Percentiles rank a stretch among this genome's conserved stretches.
phyloP scores from a whole-genome alignment of 2,329 filamentous ascomycete genomes.

The Penicillium capsulatum region DNA sequence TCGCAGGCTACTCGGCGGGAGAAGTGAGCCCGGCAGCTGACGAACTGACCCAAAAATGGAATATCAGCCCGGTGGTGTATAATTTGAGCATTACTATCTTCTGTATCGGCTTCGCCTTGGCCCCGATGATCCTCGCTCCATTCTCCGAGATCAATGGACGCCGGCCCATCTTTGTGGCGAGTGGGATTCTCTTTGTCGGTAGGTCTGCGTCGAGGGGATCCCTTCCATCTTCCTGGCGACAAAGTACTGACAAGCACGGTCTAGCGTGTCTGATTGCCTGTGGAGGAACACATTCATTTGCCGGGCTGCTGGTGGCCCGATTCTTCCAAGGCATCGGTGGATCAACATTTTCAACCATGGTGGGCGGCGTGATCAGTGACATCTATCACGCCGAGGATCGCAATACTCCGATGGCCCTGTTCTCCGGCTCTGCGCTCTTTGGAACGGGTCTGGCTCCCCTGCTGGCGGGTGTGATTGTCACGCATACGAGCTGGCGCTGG shows the following conservation, averaged over 20 bases:
- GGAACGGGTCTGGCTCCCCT: slow-evolving; percentile 78
- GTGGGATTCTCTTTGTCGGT: slow-evolving; percentile 66
- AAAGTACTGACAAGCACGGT: slow-evolving; percentile 14
- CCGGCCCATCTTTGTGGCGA: slow-evolving; percentile 72
- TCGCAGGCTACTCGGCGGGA: slow-evolving; percentile 78
- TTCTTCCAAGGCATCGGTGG: slow-evolving; percentile 75
- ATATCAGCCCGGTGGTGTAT: slow-evolving; percentile 62
- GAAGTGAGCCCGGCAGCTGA: slow-evolving; percentile 67
- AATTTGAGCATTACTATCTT: slow-evolving; percentile 75
- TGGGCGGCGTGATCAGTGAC: slow-evolving; percentile 87
- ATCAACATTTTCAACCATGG: slow-evolving; percentile 77
- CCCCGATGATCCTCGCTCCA: slow-evolving; percentile 83
- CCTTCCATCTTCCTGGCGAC: too few species aligned
- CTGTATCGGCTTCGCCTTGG: slow-evolving; percentile 72
- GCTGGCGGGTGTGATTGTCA: slow-evolving; percentile 64
- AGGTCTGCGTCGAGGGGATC: slow-evolving; percentile 8
- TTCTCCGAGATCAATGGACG: slow-evolving; percentile 86
- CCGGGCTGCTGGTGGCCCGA: slow-evolving; percentile 69
- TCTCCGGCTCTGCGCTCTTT: slow-evolving; percentile 71
- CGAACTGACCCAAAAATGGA: slow-evolving; percentile 63
- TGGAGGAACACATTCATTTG: slow-evolving; percentile 64
- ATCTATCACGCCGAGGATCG: slow-evolving; percentile 73
- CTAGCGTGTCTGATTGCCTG: slow-evolving; percentile 64
- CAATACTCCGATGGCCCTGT: slow-evolving; percentile 86
- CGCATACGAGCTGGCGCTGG: slow-evolving; percentile 73